Conservation (phyloP, 352 stramenopile genomes). For the Phytophthora melonis region DNA sequence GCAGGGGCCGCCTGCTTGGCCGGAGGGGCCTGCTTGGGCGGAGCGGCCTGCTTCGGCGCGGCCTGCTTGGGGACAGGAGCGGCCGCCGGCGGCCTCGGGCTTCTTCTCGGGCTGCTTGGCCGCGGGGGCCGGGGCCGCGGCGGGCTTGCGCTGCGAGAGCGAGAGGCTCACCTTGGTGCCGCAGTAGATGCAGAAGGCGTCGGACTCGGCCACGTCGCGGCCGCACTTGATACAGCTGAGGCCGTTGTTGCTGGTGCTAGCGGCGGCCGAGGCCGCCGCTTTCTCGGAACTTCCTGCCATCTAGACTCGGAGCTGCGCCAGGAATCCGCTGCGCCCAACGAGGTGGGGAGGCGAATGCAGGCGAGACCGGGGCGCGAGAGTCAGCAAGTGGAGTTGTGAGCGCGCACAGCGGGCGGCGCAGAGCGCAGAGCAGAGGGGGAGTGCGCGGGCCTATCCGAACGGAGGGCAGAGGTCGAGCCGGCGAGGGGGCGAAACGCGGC, state of each 20-base stretch:
- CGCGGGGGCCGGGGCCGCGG: background rate
- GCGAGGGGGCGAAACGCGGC: constrained; percentile 21
- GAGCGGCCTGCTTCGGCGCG: constrained; percentile 16
- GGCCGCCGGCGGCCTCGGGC: constrained; percentile 4
- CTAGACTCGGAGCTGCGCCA: constrained; percentile 20
- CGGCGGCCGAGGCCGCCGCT: constrained; percentile 44
- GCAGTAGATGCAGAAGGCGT: constrained; percentile 91
- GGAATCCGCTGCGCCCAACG: constrained; percentile 9
- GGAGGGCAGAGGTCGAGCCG: constrained; percentile 27
- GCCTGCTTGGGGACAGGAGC: constrained; percentile 19
- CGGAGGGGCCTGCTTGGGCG: constrained; percentile 16
- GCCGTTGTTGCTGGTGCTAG: constrained; percentile 51
- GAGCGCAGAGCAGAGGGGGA: background rate
- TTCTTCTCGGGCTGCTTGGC: constrained; percentile 35
- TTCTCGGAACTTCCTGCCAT: constrained; percentile 83
- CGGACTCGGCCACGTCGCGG: constrained; percentile 72
- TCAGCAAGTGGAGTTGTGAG: constrained; percentile 65
- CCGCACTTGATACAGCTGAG: constrained; percentile 82
- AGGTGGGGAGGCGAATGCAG: constrained; percentile 8
- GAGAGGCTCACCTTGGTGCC: constrained; percentile 84
- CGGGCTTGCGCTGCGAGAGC: constrained; percentile 59
- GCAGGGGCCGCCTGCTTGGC: constrained; percentile 11
- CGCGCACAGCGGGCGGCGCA: background rate
- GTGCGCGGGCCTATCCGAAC: too few species aligned
- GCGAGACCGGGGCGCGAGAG: constrained; percentile 46